Conservation (phyloP, 352 stramenopile genomes). For the Plasmopara muralis region DNA sequence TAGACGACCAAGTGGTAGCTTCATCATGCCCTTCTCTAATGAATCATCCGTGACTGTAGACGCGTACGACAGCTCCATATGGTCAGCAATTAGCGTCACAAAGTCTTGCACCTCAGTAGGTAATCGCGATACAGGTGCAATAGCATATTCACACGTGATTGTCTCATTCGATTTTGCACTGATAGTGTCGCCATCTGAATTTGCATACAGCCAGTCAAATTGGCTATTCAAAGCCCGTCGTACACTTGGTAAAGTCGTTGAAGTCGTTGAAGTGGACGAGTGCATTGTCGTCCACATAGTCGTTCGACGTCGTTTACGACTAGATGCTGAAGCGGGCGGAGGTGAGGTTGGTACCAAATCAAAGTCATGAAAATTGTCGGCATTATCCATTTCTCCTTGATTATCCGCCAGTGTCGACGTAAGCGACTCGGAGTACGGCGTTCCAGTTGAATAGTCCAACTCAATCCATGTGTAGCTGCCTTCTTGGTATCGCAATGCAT, state of each 20-base stretch:
- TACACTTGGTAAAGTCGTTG: conserved; percentile 6
- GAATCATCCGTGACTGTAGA: conserved; percentile 32
- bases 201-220: conserved; percentile 26
- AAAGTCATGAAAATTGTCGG: conserved; percentile 28
- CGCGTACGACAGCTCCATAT: conserved; percentile 33
- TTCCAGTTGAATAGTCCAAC: conserved; percentile 45
- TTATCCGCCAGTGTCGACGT: conserved; percentile 28
- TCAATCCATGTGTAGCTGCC: conserved; percentile 74
- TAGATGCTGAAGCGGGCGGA: conserved; percentile 15
- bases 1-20: conserved; percentile 42
- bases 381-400: conserved; percentile 26
- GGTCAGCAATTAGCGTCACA: conserved; percentile 37
- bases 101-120: conserved; percentile 47
- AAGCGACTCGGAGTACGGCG: conserved; percentile 35
- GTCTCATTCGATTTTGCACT: conserved; percentile 8
- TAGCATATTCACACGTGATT: conserved; percentile 6
- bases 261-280: conserved; percentile 5
- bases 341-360: conserved; percentile 24
- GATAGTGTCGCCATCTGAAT: conserved; percentile 14
- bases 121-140: conserved; percentile 30
- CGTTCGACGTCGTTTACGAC: conserved; percentile 26
- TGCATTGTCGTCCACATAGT: conserved; percentile 19
- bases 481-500: conserved; percentile 43
- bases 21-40: conserved; percentile 35
- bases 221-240: conserved; percentile 19